Evolutionary conservation across 1,284 basidiomycete species (phyloP).

Genomic region (Farysia itapuensis): DNA sequence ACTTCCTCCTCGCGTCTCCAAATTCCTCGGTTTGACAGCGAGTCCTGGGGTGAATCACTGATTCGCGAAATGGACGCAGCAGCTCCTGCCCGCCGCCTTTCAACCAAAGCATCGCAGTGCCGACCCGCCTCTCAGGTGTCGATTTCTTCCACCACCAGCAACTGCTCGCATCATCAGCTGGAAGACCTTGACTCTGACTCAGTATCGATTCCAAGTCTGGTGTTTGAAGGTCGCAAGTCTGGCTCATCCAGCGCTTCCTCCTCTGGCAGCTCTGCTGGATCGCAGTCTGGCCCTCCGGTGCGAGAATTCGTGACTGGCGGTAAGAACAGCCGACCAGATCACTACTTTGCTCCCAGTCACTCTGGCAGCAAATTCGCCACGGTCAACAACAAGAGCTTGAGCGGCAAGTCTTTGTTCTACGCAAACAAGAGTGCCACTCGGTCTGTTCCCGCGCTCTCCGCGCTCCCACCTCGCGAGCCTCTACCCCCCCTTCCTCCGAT

Average conservation of each 20-base stretch:
- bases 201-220: constrained; percentile 4
- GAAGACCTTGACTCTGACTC: neutral
- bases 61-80: no score
- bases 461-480: neutral
- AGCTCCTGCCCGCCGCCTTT: neutral
- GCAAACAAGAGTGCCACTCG: neutral
- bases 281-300: neutral
- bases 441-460: neutral
- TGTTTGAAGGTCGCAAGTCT: constrained; percentile 14
- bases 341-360: no score
- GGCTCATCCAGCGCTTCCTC: constrained; percentile 11
- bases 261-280: neutral
- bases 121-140: neutral
- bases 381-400: neutral
- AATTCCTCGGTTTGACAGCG: no score
- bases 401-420: neutral
- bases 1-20: no score
- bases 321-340: no score
- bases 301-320: neutral
- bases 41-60: no score
- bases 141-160: neutral
- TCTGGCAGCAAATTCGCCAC: neutral
- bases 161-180: neutral
- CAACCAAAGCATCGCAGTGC: neutral
- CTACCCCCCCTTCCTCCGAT: neutral